These are phyloP conservation scores for Amphicarpaea edgeworthii DNA, from an alignment of 306 rosid species.

Conservation along the genomic window DNA sequence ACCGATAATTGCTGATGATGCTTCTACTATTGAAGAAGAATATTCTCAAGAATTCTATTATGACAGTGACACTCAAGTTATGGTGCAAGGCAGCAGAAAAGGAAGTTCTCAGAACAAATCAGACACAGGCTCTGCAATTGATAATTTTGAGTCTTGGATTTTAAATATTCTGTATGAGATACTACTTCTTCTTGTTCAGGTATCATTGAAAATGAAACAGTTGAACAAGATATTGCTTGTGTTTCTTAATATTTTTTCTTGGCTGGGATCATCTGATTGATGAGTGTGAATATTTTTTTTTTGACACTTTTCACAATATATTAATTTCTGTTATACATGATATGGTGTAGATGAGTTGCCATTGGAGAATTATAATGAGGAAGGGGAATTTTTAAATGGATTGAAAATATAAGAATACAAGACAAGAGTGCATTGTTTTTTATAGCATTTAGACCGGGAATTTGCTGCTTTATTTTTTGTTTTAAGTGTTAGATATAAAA, in stretches of 20 bases:
- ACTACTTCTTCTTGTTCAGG: constrained; percentile 97
- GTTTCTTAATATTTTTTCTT: constrained; percentile 27
- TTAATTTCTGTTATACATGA: constrained; percentile 36
- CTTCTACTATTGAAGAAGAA: constrained; percentile 86
- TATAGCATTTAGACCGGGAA: neutral
- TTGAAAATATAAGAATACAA: constrained; percentile 13
- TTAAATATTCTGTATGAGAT: constrained; percentile 85
- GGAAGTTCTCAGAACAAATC: constrained; percentile 58
- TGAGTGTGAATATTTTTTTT: neutral
- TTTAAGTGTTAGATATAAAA: neutral
- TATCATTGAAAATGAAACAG: constrained; percentile 44
- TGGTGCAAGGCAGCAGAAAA: constrained; percentile 64
- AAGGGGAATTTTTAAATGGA: constrained; percentile 9
- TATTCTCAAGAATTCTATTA: constrained; percentile 83
- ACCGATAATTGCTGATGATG: constrained; percentile 72
- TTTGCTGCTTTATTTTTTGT: constrained; percentile 5
- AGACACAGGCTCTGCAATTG: constrained; percentile 68
- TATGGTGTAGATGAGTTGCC: constrained; percentile 19
- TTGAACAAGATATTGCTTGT: constrained; percentile 34
- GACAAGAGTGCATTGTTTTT: constrained; percentile 12
- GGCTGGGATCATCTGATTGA: constrained; percentile 38
- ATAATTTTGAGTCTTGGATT: constrained; percentile 89
- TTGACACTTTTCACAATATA: neutral
- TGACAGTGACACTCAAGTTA: constrained; percentile 72
- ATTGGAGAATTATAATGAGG: constrained; percentile 17